Percentiles rank a stretch among this genome's conserved stretches.
phyloP scores from a whole-genome alignment of 169 alveolate genomes.

The Cryptosporidium baileyi region DNA sequence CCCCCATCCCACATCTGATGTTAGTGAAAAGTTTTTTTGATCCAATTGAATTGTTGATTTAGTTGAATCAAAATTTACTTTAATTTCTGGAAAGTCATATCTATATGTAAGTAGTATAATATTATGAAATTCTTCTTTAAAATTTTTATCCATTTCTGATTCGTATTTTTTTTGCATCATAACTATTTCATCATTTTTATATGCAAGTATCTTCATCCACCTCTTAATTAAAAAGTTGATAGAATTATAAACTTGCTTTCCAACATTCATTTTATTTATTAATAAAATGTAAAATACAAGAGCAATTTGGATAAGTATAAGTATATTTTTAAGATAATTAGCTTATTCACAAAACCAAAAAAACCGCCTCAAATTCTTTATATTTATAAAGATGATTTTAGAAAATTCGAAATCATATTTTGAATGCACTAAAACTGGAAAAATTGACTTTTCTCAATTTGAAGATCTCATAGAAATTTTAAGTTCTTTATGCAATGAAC shows the following conservation, averaged over 20 bases:
- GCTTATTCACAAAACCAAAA: no score
- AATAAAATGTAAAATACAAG: no score
- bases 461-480: conserved; percentile 25
- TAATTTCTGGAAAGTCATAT: conserved; percentile 2
- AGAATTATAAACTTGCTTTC: conserved; percentile 1
- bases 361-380: background rate
- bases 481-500: conserved; percentile 24
- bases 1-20: conserved; percentile 62
- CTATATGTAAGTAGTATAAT: conserved; percentile 49
- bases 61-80: background rate
- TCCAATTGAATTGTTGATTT: background rate
- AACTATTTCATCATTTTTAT: conserved; percentile 1
- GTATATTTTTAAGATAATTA: no score
- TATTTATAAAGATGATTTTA: background rate
- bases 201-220: background rate
- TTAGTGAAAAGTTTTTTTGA: background rate
- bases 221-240: background rate
- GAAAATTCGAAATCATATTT: background rate
- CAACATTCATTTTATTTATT: background rate
- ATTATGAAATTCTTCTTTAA: background rate
- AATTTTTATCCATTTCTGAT: background rate
- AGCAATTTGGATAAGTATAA: no score
- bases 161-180: background rate
- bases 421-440: conserved; percentile 51
- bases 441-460: background rate